Conservation (phyloP, 2,329 filamentous ascomycete species). For the Arthrobotrys conoides region DNA sequence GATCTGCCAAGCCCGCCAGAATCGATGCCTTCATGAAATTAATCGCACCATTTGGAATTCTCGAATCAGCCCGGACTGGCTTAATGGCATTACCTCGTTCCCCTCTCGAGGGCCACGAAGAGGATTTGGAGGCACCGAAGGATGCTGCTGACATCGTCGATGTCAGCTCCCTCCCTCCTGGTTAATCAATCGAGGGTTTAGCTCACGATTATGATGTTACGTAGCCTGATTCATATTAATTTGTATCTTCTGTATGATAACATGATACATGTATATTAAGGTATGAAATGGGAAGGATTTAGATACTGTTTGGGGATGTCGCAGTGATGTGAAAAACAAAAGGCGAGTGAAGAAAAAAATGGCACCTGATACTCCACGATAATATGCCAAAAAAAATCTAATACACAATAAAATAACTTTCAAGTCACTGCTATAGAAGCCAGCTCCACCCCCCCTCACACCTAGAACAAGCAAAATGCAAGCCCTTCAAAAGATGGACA, state of each 20-base stretch:
- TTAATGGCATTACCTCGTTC: conserved; percentile 97
- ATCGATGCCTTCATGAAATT: conserved; percentile 99
- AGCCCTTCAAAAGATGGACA: not conserved
- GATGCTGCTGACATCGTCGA: conserved; percentile 96
- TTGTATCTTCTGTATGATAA: conserved; percentile 47
- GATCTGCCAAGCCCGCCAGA: conserved; percentile 89
- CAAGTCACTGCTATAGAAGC: not conserved
- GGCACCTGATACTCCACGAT: conserved; percentile 14
- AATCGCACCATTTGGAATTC: conserved; percentile 91
- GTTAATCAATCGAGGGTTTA: conserved; percentile 69
- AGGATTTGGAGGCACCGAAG: conserved; percentile 76
- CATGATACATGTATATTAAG: conserved; percentile 38
- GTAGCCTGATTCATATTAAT: conserved; percentile 7
- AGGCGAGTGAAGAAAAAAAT: conserved; percentile 36
- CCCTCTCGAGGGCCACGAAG: conserved; percentile 80
- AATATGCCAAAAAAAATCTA: not conserved
- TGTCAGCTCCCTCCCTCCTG: conserved; percentile 91
- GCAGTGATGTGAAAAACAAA: conserved; percentile 34
- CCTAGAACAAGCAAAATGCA: not conserved
- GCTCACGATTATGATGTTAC: not conserved
- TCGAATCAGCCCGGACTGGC: conserved; percentile 95
- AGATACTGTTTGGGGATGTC: not conserved
- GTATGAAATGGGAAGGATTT: not conserved
- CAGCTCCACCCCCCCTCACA: too few species aligned
- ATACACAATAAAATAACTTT: not conserved